Evolutionary conservation across 1,139 yeast species (phyloP), one percentile per base, ranked within the genome.

Genomic region (Yamadazyma friedrichii): DNA sequence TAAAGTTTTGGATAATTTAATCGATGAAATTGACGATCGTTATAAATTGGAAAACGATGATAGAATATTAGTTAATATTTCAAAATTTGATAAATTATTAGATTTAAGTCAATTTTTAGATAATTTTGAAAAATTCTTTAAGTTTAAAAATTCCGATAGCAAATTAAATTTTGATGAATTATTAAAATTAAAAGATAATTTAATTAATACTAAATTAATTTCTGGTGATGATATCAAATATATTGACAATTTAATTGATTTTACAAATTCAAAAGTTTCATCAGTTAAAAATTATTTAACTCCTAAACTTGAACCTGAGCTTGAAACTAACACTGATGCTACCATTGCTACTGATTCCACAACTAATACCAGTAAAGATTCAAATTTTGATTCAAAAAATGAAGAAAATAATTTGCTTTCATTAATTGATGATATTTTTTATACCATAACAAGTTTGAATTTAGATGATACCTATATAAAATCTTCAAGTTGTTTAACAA

Each of bases 391-490:
- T 20, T 20, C 24, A 20, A 20, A 20, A 8, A 8, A 20, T 20
- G 8, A 8, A 9, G 8, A 8, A 9, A 31, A 31, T 20, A 31
- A 8, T n/a, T n/a, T 25, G 6, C 2, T 13, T 22, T 24, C 24
- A n/a, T 6, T 12, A 4, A 15, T 33, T 4, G 35, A 33, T 24
- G 25, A 11, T 9, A 22, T 33, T 2, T 8, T 33, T 3, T 12
- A 24, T 4, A 6, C 29, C 2, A 15, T 26, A 6, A 13, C 36
- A 2, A 34, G 31, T 27, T 12, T 26, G 13, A 17, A 25, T n/a
- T 49, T 58, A 4, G 65, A 62, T 2, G 87, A 81, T 46, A 44
- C 42, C 0, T 73, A 63, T 46, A 53, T 51, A 9, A 49, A 46
- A 3, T 55, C 65, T 1, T 65, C 74, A 1, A 56, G 70, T 0